Evolutionary conservation across 2,329 filamentous ascomycete species (phyloP).

Genomic region (Xylaria sp.): DNA sequence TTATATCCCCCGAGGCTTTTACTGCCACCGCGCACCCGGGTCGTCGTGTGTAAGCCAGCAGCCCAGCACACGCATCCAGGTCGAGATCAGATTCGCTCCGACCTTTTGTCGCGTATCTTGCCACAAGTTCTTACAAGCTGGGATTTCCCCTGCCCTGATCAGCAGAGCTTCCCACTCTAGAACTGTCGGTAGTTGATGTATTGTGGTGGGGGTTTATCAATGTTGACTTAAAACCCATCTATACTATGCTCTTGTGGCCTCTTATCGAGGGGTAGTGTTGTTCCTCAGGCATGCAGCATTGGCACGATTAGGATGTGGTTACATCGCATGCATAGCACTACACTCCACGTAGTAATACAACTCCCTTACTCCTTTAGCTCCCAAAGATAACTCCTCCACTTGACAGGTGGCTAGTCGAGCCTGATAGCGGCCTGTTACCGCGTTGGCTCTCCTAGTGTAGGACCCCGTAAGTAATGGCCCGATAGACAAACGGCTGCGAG

Average conservation of each 20-base stretch:
- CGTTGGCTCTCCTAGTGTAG: background rate
- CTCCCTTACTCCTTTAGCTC: background rate
- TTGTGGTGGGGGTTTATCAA: constrained; percentile 22
- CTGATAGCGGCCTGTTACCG: constrained; percentile 25
- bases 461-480: constrained; percentile 1
- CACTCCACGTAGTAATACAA: constrained; percentile 9
- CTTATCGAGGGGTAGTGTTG: constrained; percentile 12
- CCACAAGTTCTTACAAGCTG: background rate
- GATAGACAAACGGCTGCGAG: background rate
- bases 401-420: background rate
- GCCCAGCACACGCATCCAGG: background rate
- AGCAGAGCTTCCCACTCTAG: constrained; percentile 5
- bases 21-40: background rate
- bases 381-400: constrained; percentile 18
- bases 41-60: background rate
- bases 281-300: constrained; percentile 7
- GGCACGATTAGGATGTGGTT: constrained; percentile 19
- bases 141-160: constrained; percentile 8
- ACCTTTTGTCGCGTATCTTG: no score
- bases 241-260: background rate
- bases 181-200: constrained; percentile 17
- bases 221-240: background rate
- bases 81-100: background rate
- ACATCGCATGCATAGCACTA: constrained; percentile 20
- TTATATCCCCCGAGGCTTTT: background rate